Percentiles rank a stretch among this genome's conserved stretches.
Evolutionary conservation across 495 filamentous ascomycete genomes (phyloP).

Genomic region (Hypoxylon intermedium): DNA sequence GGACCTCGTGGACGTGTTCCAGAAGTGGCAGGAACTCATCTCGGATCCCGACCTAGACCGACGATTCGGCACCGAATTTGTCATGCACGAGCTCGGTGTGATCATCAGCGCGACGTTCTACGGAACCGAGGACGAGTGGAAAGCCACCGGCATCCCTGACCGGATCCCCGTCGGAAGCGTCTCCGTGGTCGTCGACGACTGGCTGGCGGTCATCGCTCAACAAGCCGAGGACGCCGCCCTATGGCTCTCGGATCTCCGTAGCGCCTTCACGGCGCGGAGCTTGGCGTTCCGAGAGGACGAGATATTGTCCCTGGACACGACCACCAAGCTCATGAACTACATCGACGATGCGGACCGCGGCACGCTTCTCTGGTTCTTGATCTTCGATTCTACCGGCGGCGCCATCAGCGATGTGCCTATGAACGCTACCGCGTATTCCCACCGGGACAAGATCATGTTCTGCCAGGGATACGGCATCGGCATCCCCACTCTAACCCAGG

Average conservation of each 20-base stretch:
- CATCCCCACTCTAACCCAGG: constrained; percentile 49
- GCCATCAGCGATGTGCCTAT: constrained; percentile 53
- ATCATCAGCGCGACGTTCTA: constrained; percentile 61
- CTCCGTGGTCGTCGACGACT: constrained; percentile 59
- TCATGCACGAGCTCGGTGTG: constrained; percentile 57
- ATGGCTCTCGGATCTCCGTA: constrained; percentile 53
- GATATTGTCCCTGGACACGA: constrained; percentile 46
- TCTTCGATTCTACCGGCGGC: constrained; percentile 64
- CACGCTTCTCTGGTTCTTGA: constrained; percentile 61
- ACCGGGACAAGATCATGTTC: constrained; percentile 64
- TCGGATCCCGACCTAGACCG: constrained; percentile 61
- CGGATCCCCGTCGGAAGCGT: constrained; percentile 49
- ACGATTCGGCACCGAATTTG: constrained; percentile 60
- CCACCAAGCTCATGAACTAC: constrained; percentile 59
- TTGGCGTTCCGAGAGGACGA: constrained; percentile 59
- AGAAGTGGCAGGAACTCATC: constrained; percentile 53
- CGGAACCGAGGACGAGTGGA: constrained; percentile 59
- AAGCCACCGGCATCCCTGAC: constrained; percentile 52
- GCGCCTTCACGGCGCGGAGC: constrained; percentile 61
- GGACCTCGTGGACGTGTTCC: constrained; percentile 50
- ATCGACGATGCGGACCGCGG: constrained; percentile 56
- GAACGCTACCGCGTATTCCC: constrained; percentile 62
- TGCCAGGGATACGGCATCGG: constrained; percentile 66
- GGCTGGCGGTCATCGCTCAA: constrained; percentile 59
- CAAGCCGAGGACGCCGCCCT: constrained; percentile 58